phyloP scores from a whole-genome alignment of 1,139 yeast genomes.

The Magnusiomyces paraingens region DNA sequence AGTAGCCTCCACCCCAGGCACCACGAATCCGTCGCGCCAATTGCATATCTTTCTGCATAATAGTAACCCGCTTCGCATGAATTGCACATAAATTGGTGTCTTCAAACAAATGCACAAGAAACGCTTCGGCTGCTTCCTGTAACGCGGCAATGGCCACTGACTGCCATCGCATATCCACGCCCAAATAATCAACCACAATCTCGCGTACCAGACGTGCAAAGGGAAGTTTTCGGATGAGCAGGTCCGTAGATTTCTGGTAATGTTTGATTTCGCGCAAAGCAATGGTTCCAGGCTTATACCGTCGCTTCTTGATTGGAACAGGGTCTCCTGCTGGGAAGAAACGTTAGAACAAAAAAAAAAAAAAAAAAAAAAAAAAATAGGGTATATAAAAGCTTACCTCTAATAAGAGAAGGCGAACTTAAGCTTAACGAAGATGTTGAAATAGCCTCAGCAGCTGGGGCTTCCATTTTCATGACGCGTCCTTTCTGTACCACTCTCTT shows the following conservation, averaged over 20 bases:
- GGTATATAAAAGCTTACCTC: constrained; percentile 4
- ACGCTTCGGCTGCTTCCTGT: constrained; percentile 92
- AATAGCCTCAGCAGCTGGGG: too few species aligned
- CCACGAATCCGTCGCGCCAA: constrained; percentile 88
- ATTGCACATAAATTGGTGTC: constrained; percentile 88
- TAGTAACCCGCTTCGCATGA: constrained; percentile 90
- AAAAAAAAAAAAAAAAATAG: neutral
- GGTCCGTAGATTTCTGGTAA: constrained; percentile 72
- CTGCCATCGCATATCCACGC: constrained; percentile 70
- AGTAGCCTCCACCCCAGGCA: constrained; percentile 20
- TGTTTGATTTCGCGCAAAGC: constrained; percentile 74
- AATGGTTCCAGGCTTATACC: constrained; percentile 65
- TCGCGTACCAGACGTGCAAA: constrained; percentile 81
- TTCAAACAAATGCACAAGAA: constrained; percentile 74
- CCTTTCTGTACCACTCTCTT: neutral
- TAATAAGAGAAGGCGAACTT: constrained; percentile 1
- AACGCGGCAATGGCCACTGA: constrained; percentile 79
- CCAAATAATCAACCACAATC: constrained; percentile 58
- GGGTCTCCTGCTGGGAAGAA: constrained; percentile 14
- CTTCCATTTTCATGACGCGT: neutral
- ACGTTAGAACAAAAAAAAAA: constrained; percentile 10
- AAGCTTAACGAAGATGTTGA: too few species aligned
- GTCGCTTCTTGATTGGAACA: constrained; percentile 34
- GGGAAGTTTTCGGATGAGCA: constrained; percentile 78
- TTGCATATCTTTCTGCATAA: constrained; percentile 90